Conservation (phyloP, 768 basidiomycete genomes). For the Imleria badia region DNA sequence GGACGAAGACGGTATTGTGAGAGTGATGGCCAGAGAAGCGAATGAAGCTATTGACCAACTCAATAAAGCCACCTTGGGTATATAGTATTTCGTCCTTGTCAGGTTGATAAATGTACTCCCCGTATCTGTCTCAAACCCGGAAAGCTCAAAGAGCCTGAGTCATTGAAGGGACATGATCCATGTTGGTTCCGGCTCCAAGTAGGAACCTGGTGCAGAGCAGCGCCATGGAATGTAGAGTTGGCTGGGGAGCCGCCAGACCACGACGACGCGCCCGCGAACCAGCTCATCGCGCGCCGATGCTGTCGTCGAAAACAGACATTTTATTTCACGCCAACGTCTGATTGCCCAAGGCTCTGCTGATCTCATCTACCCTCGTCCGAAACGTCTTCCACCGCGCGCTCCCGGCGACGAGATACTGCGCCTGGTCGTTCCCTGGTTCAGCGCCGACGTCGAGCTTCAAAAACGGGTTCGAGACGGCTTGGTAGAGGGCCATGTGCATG, state of each 20-base stretch:
- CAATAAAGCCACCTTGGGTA: constrained; percentile 42
- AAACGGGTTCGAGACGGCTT: constrained; percentile 84
- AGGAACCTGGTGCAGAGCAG: constrained; percentile 7
- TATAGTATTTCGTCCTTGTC: constrained; percentile 2
- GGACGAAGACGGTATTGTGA: constrained; percentile 70
- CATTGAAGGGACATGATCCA: constrained; percentile 66
- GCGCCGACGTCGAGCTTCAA: constrained; percentile 56
- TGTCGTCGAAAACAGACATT: neutral
- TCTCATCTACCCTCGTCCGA: constrained; percentile 69
- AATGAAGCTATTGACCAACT: constrained; percentile 54
- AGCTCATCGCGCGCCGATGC: neutral
- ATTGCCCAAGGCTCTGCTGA: constrained; percentile 59
- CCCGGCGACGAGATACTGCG: constrained; percentile 57
- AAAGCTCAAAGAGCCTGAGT: constrained; percentile 69
- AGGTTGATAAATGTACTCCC: constrained; percentile 40
- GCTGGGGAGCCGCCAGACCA: constrained; percentile 26
- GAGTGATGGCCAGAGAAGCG: constrained; percentile 76
- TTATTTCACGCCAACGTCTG: constrained; percentile 23
- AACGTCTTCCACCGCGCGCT: constrained; percentile 70
- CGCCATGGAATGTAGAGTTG: constrained; percentile 21
- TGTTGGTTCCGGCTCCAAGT: constrained; percentile 50
- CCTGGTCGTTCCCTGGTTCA: constrained; percentile 51
- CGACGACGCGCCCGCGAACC: constrained; percentile 28
- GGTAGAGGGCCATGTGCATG: constrained; percentile 84
- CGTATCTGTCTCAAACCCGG: constrained; percentile 93